These are phyloP conservation scores for Ceratobasidium sp. DNA, from an alignment of 1,284 basidiomycete genomes.

Conservation along the genomic window DNA sequence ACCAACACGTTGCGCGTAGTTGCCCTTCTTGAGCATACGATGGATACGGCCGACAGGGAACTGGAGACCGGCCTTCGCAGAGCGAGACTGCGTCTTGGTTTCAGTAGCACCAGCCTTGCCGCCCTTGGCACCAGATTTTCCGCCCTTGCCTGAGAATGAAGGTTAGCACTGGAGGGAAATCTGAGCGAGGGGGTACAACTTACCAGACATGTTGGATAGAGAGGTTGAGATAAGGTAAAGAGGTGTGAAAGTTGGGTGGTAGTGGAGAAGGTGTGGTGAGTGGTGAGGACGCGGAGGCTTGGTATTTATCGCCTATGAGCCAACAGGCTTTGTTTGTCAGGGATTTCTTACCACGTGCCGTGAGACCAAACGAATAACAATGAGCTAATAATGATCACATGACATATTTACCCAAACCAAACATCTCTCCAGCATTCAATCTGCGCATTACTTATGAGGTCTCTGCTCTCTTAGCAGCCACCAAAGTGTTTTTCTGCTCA, in stretches of 20 bases:
- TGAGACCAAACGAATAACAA: neutral
- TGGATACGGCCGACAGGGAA: constrained; percentile 53
- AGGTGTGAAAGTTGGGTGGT: constrained; percentile 45
- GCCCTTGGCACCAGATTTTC: constrained; percentile 54
- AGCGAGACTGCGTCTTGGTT: constrained; percentile 48
- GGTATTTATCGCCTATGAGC: constrained; percentile 29
- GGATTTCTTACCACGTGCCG: constrained; percentile 17
- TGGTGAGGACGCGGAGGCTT: constrained; percentile 4
- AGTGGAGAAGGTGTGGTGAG: constrained; percentile 47
- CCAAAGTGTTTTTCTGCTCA: too few relatives aligned
- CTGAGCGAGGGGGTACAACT: constrained; percentile 48
- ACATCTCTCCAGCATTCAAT: too few relatives aligned
- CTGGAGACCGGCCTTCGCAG: constrained; percentile 51
- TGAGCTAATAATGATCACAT: constrained; percentile 4
- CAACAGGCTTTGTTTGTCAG: neutral
- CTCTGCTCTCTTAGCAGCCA: too few relatives aligned
- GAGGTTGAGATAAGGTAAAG: constrained; percentile 39
- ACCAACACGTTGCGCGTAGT: constrained; percentile 52
- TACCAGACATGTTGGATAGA: constrained; percentile 60
- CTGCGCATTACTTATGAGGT: too few relatives aligned
- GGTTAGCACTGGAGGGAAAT: constrained; percentile 43
- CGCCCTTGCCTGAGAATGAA: constrained; percentile 59
- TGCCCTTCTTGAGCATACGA: constrained; percentile 51
- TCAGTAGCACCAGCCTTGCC: constrained; percentile 53
- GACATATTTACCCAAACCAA: neutral